Evolutionary conservation across 495 filamentous ascomycete genomes (phyloP), one percentile per base, ranked within the genome.

Genomic region (Talaromyces liani): DNA sequence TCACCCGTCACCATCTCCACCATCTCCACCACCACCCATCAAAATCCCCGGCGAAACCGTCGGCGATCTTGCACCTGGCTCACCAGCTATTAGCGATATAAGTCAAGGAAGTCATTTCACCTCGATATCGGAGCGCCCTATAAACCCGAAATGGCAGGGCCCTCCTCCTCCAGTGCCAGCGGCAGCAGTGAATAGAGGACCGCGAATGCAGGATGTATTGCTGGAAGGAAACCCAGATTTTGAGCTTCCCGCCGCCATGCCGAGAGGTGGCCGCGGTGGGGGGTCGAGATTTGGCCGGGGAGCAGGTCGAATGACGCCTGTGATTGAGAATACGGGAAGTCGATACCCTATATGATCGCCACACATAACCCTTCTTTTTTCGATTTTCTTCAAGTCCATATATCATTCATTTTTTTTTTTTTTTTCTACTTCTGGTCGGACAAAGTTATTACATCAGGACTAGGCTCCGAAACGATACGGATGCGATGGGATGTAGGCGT

Each of bases 91-190:
- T 66, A 91, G 87, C 64, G 90, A 93, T 64, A 79, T 84, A 33
- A 90, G 87, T 63, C 87, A 87, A 64, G 78, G 83, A 24, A 90
- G 87, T 62, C 87, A 87, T 63, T 96, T 93, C 77, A 96, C 92
- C 12, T 91, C 88, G 25, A 86, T 97, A 47, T 91, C 87, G 0
- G 90, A 96, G 75, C 82, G 92, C 27, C 87, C 88, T n/a, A 75
- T 94, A 20, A 97, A 96, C 71, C 92, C 92, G 4, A 85, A 86
- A 34, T 96, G 92, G 92, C 74, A 75, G 73, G 90, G 76, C 75
- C 76, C 74, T 16, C 73, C 80, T 63, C 71, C 78, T n/a, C 70
- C 67, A 24, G 45, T 66, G 61, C 60, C 41, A 66, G 33, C 47
- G 10, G 2, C 61, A 3, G 2, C 61, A 3, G 51, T 64, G 67